Evolutionary conservation across 2,329 filamentous ascomycete genomes (phyloP), one percentile per base, ranked within the genome.

Genomic region (Calonectria pauciramosa): DNA sequence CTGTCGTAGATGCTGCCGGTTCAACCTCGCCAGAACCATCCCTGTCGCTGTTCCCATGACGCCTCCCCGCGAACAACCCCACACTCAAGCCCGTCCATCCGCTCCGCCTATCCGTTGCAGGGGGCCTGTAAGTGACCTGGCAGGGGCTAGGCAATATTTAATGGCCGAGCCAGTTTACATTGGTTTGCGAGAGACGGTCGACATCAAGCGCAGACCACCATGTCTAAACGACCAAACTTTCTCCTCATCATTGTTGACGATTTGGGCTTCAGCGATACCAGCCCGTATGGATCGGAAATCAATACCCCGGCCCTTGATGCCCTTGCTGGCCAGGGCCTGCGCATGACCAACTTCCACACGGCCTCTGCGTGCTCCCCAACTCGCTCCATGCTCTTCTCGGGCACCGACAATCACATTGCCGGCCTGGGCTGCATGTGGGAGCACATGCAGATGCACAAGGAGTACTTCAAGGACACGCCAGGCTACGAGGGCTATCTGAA

Each of bases 301-400:
- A 84, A 85, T 28, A 92, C 90, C 0, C 90, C 90, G 3, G 88
- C 89, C 76, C 84, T 92, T 26, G 89, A 91, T 82, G 86, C 86
- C 18, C 81, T 90, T 0, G 86, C 88, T 4, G 80, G 84, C 64
- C 82, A 87, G 34, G 87, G 90, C 14, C 79, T 92, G 18, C 87
- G 90, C 1, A 89, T 91, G 76, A 91, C 90, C 0, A 89, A 91
- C 74, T 91, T 91, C 81, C 90, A 92, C 78, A 89, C 90, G 0
- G 90, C 90, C 0, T 88, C 89, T 7, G 90, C 90, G 56, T 92
- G 90, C 82, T 91, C 89, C 64, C 91, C 90, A 3, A 90, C 89
- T 3, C 83, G 90, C 44, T 87, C 89, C 52, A 92, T 92, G 90
- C 87, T 92, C 68, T 88, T 92, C 84, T 90, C 89, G 0, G 90